These are phyloP conservation scores for Nicotiana tabacum DNA, from an alignment of 257 asterid genomes.

Conservation along the genomic window DNA sequence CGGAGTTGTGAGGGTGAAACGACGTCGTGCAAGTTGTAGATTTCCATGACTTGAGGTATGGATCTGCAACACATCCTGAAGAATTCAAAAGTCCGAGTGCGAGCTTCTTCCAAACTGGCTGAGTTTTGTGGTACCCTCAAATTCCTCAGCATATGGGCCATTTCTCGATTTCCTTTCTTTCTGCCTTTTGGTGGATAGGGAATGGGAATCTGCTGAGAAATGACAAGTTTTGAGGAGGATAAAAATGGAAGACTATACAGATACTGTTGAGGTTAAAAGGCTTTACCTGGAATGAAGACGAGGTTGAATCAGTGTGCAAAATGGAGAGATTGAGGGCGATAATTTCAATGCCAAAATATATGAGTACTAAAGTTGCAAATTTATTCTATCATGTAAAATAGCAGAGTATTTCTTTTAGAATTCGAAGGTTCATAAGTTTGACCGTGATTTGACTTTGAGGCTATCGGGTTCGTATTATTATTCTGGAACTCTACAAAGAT, in stretches of 20 bases:
- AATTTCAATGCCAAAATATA: no score
- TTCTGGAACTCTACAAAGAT: no score
- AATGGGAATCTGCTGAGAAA: neutral
- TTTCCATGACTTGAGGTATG: conserved; percentile 71
- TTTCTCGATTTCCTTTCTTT: neutral
- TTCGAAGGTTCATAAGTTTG: no score
- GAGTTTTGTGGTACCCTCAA: conserved; percentile 75
- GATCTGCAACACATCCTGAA: conserved; percentile 87
- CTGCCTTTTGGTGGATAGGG: neutral
- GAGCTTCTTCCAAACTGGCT: conserved; percentile 63
- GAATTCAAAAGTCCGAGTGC: conserved; percentile 67
- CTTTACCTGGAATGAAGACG: neutral
- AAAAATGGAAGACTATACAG: no score
- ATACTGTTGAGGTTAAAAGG: neutral
- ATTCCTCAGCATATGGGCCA: conserved; percentile 43
- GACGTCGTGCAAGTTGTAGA: conserved; percentile 65
- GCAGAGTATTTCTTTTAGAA: no score
- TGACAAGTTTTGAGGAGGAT: neutral
- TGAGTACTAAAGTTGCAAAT: no score
- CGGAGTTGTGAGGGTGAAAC: conserved; percentile 71
- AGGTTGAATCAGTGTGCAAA: no score
- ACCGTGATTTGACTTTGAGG: no score
- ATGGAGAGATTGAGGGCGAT: no score
- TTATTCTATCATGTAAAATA: no score
- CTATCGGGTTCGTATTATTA: no score